phyloP scores from a whole-genome alignment of 441 rosid genomes.

The Corymbia calophylla region DNA sequence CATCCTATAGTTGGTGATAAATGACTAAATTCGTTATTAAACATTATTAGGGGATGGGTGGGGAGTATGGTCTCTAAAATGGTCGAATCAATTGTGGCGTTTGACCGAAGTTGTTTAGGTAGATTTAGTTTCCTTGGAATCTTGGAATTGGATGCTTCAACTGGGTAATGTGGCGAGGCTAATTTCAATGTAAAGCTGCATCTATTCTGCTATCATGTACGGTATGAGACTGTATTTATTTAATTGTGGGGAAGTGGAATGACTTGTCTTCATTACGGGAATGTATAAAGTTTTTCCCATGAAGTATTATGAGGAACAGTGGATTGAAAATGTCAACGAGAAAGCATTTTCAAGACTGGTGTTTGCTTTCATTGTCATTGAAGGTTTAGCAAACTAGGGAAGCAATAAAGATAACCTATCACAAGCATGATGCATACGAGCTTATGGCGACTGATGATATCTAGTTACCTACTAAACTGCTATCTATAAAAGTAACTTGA shows the following conservation, averaged over 20 bases:
- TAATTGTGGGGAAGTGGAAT: not conserved
- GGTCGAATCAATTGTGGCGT: not conserved
- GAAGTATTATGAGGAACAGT: not conserved
- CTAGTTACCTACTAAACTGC: not conserved
- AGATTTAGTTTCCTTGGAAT: not conserved
- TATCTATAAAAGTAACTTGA: not conserved
- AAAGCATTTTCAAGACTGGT: not conserved
- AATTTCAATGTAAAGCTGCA: not conserved
- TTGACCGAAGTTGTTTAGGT: not conserved
- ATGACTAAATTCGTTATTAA: not conserved
- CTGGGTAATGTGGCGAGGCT: not conserved
- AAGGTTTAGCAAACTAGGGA: not conserved
- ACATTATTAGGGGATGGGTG: not conserved
- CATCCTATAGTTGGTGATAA: not conserved
- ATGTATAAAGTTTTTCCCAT: not conserved
- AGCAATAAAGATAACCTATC: not conserved
- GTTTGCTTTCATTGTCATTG: not conserved
- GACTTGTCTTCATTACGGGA: not conserved
- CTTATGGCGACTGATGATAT: not conserved
- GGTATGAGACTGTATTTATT: not conserved
- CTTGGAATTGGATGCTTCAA: not conserved
- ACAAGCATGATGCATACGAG: not conserved
- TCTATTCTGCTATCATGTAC: not conserved
- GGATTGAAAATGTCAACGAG: not conserved
- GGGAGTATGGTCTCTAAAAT: not conserved